Base-by-base conservation (phyloP, 2,329 filamentous ascomycete species). In the Geosmithia putterillii region DNA sequence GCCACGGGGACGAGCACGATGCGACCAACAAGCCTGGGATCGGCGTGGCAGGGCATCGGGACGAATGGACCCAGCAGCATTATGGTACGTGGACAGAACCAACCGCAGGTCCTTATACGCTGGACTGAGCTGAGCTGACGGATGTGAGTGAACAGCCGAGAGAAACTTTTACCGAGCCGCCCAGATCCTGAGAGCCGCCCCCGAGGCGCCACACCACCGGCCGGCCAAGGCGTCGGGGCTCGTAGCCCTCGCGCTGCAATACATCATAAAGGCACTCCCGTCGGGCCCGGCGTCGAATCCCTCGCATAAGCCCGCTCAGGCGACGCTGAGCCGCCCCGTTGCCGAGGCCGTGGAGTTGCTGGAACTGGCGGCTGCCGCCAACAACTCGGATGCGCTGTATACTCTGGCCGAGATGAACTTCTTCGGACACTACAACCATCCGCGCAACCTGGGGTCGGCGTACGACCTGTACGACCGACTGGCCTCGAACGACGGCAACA, bases 391-490 rank as follows among this genome's bases (percentile, higher is more conserved):
- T 59, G 92, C 92, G 5, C 76, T 96, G 39, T 95, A 83, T 56
- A 70, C 94, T 15, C 73, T 98, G 20, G 92, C 86, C 17, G 86
- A 98, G 59, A 82, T 98, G 73, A 95, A 94, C 67, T 96, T 96
- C 63, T 88, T 92, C 55, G 92, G 92, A 58, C 95, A 96, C 62
- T 94, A 83, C 62, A 84, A 86, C 19, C 76, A 95, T 55, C 89
- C 90, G 2, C 75, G 82, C 50, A 80, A 95, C 57, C 87, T 95
- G 52, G 70, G 75, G 25, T 71, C 76, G 40, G 86, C 92, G 0
- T 95, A 94, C 58, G 70, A 75, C 50, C 76, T 86, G 65, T 98
- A 96, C 62, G 71, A 84, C 48, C 72, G 81, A 47, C 73, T 98
- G 43, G 86, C 90, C 3, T 71, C 73, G 17, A 60, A 81, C 46